Percentiles rank a stretch among this genome's conserved stretches.
Conservation (phyloP, 441 rosid species). For the Adansonia madagascariensis region DNA sequence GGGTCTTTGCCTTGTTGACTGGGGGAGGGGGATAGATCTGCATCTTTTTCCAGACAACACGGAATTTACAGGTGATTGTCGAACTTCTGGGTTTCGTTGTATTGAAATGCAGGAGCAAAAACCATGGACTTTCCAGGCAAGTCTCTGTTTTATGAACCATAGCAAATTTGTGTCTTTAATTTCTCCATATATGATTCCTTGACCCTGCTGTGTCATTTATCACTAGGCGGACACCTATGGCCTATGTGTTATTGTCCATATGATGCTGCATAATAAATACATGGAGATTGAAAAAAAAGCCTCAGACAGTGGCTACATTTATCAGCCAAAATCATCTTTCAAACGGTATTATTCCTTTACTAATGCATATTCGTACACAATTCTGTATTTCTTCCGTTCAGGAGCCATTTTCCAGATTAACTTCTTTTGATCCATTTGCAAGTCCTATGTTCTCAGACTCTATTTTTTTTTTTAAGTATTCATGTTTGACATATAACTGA, state of each 20-base stretch:
- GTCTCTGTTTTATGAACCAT: constrained; percentile 28
- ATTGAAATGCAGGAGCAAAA: constrained; percentile 82
- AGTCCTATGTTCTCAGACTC: not conserved
- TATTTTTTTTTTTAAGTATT: no score
- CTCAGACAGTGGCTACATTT: constrained; percentile 12
- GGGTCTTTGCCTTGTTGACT: constrained; percentile 97
- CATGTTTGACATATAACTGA: no score
- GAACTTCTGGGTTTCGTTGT: constrained; percentile 94
- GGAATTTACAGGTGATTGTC: constrained; percentile 68
- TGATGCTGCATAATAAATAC: constrained; percentile 84
- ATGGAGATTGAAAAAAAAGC: constrained; percentile 44
- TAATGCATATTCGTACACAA: not conserved
- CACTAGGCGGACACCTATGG: constrained; percentile 75
- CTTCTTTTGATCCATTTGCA: not conserved
- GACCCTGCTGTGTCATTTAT: constrained; percentile 21
- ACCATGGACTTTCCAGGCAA: constrained; percentile 91
- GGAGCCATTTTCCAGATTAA: not conserved
- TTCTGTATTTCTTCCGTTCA: not conserved
- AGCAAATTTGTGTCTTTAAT: constrained; percentile 25
- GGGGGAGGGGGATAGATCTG: constrained; percentile 94
- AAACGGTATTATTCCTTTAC: constrained; percentile 49
- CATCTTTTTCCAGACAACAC: constrained; percentile 65
- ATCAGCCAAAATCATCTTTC: constrained; percentile 60
- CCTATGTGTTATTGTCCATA: constrained; percentile 74
- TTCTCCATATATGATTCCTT: constrained; percentile 18